Percentiles rank a stretch among this genome's conserved stretches.
Conservation (phyloP, 2,329 filamentous ascomycete species). For the Pseudogymnoascus sp. region DNA sequence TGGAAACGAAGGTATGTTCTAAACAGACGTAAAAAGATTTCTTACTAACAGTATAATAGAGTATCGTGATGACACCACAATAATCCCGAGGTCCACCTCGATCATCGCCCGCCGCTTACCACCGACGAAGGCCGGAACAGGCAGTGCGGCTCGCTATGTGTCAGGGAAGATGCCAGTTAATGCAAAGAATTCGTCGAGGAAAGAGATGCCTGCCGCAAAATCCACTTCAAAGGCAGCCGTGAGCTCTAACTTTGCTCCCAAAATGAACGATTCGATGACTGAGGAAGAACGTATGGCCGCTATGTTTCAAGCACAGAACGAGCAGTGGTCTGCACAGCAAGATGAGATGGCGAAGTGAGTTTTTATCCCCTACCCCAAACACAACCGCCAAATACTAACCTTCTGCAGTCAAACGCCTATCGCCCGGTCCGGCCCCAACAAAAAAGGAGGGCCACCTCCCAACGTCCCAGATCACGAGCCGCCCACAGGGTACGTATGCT, state of each 20-base stretch:
- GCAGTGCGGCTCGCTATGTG: conserved; percentile 87
- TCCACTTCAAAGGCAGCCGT: conserved; percentile 46
- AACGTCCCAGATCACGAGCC: conserved; percentile 89
- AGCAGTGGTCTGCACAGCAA: conserved; percentile 89
- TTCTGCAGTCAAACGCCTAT: conserved; percentile 50
- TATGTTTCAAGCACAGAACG: conserved; percentile 81
- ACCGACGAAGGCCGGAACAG: conserved; percentile 75
- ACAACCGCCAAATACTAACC: conserved; percentile 28
- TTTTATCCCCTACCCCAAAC: conserved; percentile 31
- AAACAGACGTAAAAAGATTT: neutral
- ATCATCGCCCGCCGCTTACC: conserved; percentile 84
- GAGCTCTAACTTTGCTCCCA: conserved; percentile 43
- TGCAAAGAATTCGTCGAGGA: conserved; percentile 70
- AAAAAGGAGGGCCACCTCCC: conserved; percentile 39
- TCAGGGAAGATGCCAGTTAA: conserved; percentile 90
- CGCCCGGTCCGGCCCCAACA: conserved; percentile 54
- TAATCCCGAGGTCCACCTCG: conserved; percentile 89
- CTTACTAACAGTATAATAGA: conserved; percentile 46
- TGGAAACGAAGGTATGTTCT: conserved; percentile 71
- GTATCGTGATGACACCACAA: conserved; percentile 96
- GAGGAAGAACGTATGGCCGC: conserved; percentile 92
- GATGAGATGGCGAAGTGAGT: conserved; percentile 78
- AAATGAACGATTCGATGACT: conserved; percentile 72
- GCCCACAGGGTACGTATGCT: conserved; percentile 90
- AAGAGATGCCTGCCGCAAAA: conserved; percentile 53